phyloP scores from a whole-genome alignment of 2,329 filamentous ascomycete genomes.

The Calonectria ilicicola region DNA sequence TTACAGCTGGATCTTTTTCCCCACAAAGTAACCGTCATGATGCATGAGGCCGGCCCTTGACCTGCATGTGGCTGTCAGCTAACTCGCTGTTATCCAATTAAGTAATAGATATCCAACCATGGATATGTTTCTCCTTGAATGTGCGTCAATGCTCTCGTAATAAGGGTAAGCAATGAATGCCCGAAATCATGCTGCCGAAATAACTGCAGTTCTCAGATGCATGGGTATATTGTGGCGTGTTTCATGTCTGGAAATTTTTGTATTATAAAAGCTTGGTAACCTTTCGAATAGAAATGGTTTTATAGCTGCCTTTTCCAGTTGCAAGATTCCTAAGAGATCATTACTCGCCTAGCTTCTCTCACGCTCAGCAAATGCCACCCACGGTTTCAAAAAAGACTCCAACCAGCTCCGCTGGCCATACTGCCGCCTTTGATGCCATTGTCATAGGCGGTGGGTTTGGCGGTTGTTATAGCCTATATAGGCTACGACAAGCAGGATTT shows the following conservation, averaged over 20 bases:
- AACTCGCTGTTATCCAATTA: not conserved
- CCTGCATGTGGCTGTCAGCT: not conserved
- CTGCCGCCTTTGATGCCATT: conserved; percentile 5
- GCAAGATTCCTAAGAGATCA: not conserved
- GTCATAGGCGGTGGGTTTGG: conserved; percentile 24
- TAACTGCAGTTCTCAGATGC: not conserved
- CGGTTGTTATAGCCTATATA: conserved; percentile 13
- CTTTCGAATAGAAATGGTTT: not conserved
- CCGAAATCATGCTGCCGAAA: not conserved
- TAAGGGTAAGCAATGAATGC: not conserved
- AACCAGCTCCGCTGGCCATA: not conserved
- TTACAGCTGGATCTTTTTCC: not conserved
- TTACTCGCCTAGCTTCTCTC: not conserved
- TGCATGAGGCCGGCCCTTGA: not conserved
- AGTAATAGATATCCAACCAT: not conserved
- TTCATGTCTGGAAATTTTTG: not conserved
- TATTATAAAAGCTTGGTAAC: not conserved
- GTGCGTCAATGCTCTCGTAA: not conserved
- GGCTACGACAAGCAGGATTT: conserved; percentile 11
- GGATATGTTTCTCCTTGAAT: not conserved
- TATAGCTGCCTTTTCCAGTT: not conserved
- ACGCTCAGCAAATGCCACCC: not conserved
- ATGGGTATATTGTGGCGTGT: not conserved
- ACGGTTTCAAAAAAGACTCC: not conserved
- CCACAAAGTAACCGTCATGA: not conserved